Percentiles rank a stretch among this genome's conserved stretches.
Conservation (phyloP, 2,329 filamentous ascomycete species). For the Elsinoe arachidis region DNA sequence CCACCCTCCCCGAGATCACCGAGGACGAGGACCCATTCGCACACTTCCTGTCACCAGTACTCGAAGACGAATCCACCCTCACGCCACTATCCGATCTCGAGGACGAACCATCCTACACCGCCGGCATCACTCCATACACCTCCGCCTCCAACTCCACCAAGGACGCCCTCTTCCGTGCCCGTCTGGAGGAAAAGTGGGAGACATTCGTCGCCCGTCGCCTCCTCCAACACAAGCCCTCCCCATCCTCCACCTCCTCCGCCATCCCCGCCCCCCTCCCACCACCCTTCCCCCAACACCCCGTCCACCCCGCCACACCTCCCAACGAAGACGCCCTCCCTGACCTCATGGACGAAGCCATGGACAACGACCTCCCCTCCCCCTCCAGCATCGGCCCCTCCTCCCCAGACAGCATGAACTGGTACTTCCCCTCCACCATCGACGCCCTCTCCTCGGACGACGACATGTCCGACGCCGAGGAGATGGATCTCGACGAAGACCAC, state of each 20-base stretch:
- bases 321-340: constrained; percentile 16
- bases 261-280: constrained; percentile 6
- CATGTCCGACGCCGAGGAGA: constrained; percentile 14
- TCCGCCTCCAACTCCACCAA: constrained; percentile 19
- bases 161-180: constrained; percentile 31
- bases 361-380: constrained; percentile 14
- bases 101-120: constrained; percentile 28
- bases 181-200: constrained; percentile 33
- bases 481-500: constrained; percentile 6
- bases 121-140: constrained; percentile 26
- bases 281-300: constrained; percentile 4
- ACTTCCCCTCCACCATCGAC: constrained; percentile 13
- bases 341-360: constrained; percentile 16
- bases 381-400: constrained; percentile 1
- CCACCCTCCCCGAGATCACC: constrained; percentile 29
- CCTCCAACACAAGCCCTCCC: constrained; percentile 25
- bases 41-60: constrained; percentile 34
- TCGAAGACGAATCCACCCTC: constrained; percentile 34
- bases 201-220: constrained; percentile 32
- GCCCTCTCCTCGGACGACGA: constrained; percentile 11
- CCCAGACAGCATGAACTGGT: neutral
- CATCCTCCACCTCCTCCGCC: constrained; percentile 3
- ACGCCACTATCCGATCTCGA: neutral
- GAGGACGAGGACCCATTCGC: constrained; percentile 35
- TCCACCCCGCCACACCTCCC: constrained; percentile 14